Percentiles rank a stretch among this genome's conserved stretches.
These are phyloP conservation scores for Coccomyxa sp. DNA, from an alignment of 139 green algal genomes.

Conservation along the genomic window DNA sequence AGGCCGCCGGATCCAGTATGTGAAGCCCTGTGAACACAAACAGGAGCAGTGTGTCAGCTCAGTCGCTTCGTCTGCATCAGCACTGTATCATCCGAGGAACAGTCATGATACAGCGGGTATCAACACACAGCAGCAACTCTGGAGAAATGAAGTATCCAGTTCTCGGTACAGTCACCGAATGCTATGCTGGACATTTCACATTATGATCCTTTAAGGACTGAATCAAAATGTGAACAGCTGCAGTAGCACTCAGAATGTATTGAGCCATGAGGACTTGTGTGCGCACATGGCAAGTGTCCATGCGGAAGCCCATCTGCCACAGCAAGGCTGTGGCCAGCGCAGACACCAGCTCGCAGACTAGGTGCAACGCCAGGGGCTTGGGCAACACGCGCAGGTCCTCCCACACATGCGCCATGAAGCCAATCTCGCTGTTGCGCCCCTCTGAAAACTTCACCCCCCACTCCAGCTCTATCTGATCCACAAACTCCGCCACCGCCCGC, in stretches of 20 bases:
- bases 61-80: neutral
- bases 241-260: too few species aligned
- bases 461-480: conserved; percentile 17
- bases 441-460: conserved; percentile 34
- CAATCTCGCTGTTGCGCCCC: conserved; percentile 25
- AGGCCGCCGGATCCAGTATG: conserved; percentile 23
- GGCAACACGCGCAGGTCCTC: conserved; percentile 37
- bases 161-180: too few species aligned
- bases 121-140: too few species aligned
- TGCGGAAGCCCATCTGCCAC: conserved; percentile 18
- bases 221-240: too few species aligned
- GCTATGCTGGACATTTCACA: too few species aligned
- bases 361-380: conserved; percentile 46
- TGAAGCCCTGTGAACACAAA: conserved; percentile 31
- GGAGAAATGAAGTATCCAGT: too few species aligned
- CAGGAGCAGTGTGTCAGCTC: neutral
- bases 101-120: too few species aligned
- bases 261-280: too few species aligned
- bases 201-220: too few species aligned
- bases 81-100: too few species aligned
- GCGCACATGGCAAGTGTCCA: neutral
- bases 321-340: conserved; percentile 6
- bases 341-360: conserved; percentile 16
- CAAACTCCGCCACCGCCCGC: conserved; percentile 14
- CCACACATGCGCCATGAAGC: conserved; percentile 48